These are phyloP conservation scores for Theobroma cacao DNA, from an alignment of 345 rosid genomes.

Conservation along the genomic window DNA sequence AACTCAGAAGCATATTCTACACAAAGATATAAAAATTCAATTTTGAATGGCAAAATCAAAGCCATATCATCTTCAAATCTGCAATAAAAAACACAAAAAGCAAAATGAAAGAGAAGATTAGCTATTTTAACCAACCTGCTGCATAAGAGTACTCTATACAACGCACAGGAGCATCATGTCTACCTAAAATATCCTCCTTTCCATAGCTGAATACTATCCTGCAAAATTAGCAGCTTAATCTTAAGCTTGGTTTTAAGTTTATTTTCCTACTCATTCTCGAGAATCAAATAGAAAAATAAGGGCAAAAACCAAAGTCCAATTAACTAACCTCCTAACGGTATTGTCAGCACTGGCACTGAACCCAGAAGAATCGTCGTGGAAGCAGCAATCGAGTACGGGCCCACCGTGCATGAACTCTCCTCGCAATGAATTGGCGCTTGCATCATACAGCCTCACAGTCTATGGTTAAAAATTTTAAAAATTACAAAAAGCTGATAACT, in stretches of 20 bases:
- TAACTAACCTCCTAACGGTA: conserved; percentile 66
- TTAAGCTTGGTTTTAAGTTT: not conserved
- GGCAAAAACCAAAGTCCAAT: not conserved
- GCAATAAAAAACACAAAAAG: not conserved
- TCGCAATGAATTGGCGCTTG: conserved; percentile 60
- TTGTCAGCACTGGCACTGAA: conserved; percentile 80
- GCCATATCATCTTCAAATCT: not conserved
- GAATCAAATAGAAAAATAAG: not conserved
- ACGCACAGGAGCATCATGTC: conserved; percentile 84
- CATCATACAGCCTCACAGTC: conserved; percentile 84
- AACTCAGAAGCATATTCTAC: not conserved
- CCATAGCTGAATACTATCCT: conserved; percentile 80
- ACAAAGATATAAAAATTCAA: not conserved
- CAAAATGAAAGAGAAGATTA: not conserved
- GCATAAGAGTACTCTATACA: conserved; percentile 95
- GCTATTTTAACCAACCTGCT: conserved; percentile 54
- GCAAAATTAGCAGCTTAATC: conserved; percentile 29
- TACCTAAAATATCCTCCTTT: conserved; percentile 85
- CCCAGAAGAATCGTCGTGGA: conserved; percentile 95
- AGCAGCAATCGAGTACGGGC: conserved; percentile 91
- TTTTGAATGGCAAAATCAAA: not conserved
- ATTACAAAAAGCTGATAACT: not conserved
- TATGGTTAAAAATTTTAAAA: not conserved
- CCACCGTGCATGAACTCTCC: conserved; percentile 98
- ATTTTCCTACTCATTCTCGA: not conserved